Conservation (phyloP, 2,329 filamentous ascomycete species). For the Paramyrothecium roridum region DNA sequence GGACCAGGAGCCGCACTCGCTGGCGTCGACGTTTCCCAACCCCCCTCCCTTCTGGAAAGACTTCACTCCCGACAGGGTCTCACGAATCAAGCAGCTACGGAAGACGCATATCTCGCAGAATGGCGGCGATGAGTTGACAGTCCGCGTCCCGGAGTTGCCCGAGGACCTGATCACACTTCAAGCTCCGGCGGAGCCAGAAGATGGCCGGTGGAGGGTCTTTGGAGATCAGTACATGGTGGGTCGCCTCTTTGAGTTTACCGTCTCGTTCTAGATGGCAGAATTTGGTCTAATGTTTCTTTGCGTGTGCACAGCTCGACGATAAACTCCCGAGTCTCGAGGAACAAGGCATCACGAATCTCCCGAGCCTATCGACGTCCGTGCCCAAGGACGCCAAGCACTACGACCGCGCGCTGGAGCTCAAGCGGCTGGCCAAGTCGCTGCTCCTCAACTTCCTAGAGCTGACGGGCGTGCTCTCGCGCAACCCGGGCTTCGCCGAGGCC, state of each 20-base stretch:
- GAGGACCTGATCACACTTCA: constrained; percentile 73
- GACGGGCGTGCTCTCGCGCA: constrained; percentile 45
- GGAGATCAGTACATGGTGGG: constrained; percentile 60
- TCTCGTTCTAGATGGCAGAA: too few relatives aligned
- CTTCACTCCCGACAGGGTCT: constrained; percentile 75
- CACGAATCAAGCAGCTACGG: constrained; percentile 47
- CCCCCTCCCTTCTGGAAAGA: constrained; percentile 88
- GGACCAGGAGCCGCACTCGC: constrained; percentile 43
- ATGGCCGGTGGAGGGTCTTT: constrained; percentile 73
- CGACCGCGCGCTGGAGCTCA: constrained; percentile 66
- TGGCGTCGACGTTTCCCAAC: constrained; percentile 72
- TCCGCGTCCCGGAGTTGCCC: constrained; percentile 52
- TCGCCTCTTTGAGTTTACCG: not conserved
- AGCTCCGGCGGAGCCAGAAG: constrained; percentile 71
- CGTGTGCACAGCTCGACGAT: constrained; percentile 48
- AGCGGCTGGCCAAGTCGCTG: constrained; percentile 77
- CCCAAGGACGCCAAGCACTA: constrained; percentile 53
- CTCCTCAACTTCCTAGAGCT: constrained; percentile 88
- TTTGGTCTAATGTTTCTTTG: not conserved
- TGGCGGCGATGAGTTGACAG: constrained; percentile 18
- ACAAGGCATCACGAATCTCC: constrained; percentile 67
- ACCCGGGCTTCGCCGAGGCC: constrained; percentile 50
- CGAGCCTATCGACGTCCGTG: constrained; percentile 31
- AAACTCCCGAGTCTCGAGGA: constrained; percentile 65
- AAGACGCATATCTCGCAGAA: constrained; percentile 31